A percentile compares a stretch with the other conserved stretches of the same genome.
Conservation (phyloP, 202 grass and related monocot genomes). For the Cymbopogon flexuosus region DNA sequence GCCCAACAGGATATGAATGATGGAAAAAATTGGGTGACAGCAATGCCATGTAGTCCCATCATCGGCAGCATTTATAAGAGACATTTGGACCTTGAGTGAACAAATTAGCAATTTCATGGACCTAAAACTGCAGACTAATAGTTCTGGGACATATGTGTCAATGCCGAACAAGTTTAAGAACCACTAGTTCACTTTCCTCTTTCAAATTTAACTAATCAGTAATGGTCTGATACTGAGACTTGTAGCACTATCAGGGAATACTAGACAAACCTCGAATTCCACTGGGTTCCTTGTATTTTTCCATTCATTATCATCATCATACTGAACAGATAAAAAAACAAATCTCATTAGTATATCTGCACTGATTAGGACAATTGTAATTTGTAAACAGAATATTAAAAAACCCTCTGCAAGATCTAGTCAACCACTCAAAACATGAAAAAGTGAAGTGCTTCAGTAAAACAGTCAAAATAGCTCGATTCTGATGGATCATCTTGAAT, state of each 20-base stretch:
- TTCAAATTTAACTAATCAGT: neutral
- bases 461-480: neutral
- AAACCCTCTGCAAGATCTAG: neutral
- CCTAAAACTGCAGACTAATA: neutral
- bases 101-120: neutral
- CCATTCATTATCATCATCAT: slow-evolving; percentile 34
- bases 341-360: neutral
- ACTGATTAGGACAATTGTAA: too few species aligned
- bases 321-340: slow-evolving; percentile 33
- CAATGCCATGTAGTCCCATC: neutral
- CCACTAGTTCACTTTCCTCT: neutral
- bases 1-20: neutral
- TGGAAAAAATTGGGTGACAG: neutral
- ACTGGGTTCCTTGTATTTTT: slow-evolving; percentile 44
- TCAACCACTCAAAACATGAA: neutral
- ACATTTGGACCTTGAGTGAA: too few species aligned
- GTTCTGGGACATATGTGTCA: neutral
- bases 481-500: neutral
- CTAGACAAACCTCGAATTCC: slow-evolving; percentile 38
- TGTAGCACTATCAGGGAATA: neutral
- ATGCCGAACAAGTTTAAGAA: neutral
- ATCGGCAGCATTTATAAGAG: neutral
- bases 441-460: neutral
- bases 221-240: neutral
- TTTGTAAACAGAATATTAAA: too few species aligned